Conservation (phyloP, 176 grass and related monocot genomes). For the Oryza glaberrima region DNA sequence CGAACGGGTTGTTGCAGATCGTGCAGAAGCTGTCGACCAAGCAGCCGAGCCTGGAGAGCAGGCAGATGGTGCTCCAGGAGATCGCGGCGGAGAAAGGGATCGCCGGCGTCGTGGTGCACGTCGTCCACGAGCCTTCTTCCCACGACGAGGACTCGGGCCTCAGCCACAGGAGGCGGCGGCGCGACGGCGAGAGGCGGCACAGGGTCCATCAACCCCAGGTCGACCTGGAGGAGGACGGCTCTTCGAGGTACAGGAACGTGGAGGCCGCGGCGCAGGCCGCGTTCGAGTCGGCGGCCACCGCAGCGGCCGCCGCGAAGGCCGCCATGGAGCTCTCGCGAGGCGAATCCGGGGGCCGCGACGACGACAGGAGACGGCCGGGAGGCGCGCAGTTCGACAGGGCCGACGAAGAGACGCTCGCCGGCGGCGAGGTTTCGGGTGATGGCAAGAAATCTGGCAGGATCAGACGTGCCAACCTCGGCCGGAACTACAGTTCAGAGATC, state of each 20-base stretch:
- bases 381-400: neutral
- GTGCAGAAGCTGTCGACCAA: constrained; percentile 85
- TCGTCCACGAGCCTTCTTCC: constrained; percentile 38
- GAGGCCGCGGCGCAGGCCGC: constrained; percentile 79
- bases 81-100: constrained; percentile 82
- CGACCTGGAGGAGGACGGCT: constrained; percentile 20
- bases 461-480: neutral
- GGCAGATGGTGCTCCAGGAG: constrained; percentile 68
- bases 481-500: constrained; percentile 17
- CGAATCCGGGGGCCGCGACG: constrained; percentile 8
- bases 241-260: constrained; percentile 63
- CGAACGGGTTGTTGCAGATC: constrained; percentile 45
- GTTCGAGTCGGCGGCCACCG: constrained; percentile 69
- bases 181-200: constrained; percentile 23
- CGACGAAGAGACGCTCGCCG: neutral
- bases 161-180: constrained; percentile 2
- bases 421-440: neutral
- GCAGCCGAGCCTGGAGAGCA: constrained; percentile 68
- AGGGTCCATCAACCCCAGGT: neutral
- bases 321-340: constrained; percentile 74
- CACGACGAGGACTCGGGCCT: neutral
- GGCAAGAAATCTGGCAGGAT: neutral
- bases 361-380: constrained; percentile 16
- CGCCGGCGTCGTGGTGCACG: constrained; percentile 50
- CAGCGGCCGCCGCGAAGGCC: constrained; percentile 78